phyloP scores from a whole-genome alignment of 305 asterid genomes.

The Ilex paraguariensis region DNA sequence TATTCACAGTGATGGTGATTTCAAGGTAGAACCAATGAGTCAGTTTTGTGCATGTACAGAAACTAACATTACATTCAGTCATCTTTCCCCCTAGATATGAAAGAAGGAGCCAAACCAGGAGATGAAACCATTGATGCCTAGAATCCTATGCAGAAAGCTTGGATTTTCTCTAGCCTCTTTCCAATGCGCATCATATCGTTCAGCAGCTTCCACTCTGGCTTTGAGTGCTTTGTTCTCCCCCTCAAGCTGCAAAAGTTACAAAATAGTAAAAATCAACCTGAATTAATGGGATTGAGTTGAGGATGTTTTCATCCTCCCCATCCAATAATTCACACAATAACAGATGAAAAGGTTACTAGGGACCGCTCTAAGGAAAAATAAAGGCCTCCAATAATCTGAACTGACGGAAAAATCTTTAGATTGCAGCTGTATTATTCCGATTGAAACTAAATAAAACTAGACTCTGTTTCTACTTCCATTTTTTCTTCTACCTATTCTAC shows the following conservation, averaged over 20 bases:
- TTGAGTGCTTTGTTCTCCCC: conserved; percentile 15
- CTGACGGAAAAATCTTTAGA: no score
- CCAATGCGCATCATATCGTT: conserved; percentile 6
- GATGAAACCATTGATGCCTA: background rate
- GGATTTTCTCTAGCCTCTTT: conserved; percentile 5
- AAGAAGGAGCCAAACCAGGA: conserved; percentile 15
- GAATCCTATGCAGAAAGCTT: background rate
- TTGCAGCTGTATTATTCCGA: no score
- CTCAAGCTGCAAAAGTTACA: conserved; percentile 16
- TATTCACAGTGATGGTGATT: no score
- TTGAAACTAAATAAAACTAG: no score
- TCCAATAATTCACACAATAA: background rate
- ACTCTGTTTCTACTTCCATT: no score
- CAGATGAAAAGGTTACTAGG: background rate
- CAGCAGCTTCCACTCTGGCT: conserved; percentile 19
- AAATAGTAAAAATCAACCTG: conserved; percentile 1
- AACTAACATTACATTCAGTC: background rate
- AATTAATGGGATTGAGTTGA: background rate
- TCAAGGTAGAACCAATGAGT: no score
- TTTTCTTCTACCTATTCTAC: background rate
- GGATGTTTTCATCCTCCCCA: background rate
- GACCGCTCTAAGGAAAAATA: no score
- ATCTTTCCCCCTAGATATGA: background rate
- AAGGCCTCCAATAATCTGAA: no score
- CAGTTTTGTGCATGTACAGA: no score